Conservation (phyloP, 176 grass and related monocot species). For the Zea mays region DNA sequence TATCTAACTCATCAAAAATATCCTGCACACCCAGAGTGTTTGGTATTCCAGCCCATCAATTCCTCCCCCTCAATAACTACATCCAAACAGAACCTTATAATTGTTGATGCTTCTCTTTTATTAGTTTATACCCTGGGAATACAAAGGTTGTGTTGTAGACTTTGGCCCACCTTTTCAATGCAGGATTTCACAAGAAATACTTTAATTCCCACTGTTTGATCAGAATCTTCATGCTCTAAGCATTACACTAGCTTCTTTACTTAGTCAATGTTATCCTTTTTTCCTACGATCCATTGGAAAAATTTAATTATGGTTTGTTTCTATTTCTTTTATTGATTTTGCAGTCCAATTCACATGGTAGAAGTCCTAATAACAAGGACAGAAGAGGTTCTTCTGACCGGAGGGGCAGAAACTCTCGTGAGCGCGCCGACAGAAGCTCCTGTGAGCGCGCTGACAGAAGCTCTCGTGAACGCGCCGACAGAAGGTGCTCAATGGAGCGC, state of each 20-base stretch:
- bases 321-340: slow-evolving; percentile 25
- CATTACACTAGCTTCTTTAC: not conserved
- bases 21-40: too few species aligned
- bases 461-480: slow-evolving; percentile 6
- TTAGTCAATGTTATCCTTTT: not conserved
- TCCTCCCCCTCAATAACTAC: too few species aligned
- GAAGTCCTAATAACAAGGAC: slow-evolving; percentile 13
- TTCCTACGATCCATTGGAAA: not conserved
- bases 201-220: too few species aligned
- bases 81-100: too few species aligned
- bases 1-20: too few species aligned
- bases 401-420: too few species aligned
- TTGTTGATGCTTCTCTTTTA: too few species aligned
- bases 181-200: not conserved
- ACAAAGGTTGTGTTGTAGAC: slow-evolving; percentile 11
- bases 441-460: not conserved
- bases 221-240: not conserved
- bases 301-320: slow-evolving; percentile 15
- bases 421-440: too few species aligned
- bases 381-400: slow-evolving; percentile 26
- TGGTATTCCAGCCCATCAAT: too few species aligned
- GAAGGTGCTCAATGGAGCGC: slow-evolving; percentile 7
- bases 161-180: not conserved
- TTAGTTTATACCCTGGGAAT: not conserved
- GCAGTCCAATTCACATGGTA: slow-evolving; percentile 39